Base-by-base conservation (phyloP, 306 rosid genomes). In the Malus asiatica region DNA sequence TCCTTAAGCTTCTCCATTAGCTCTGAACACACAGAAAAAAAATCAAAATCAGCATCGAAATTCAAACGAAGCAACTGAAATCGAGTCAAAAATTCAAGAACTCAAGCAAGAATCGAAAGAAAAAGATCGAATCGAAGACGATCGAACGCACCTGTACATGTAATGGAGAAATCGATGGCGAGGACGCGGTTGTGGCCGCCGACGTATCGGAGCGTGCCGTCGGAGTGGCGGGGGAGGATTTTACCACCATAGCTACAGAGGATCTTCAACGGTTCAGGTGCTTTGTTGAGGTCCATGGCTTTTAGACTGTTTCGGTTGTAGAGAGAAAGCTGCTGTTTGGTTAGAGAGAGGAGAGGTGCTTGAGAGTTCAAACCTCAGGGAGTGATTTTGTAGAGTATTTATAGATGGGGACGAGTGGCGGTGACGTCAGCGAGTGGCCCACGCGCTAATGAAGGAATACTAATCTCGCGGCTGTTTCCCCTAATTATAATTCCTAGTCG, bases 221-320 rank as follows among this genome's bases (percentile, higher is more conserved):
- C 97, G 62, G 86, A 76, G 44, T 29, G 82, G 23, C 97, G 95
- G 3, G 92, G 99, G 22, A 82, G 90, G 57, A 95, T 95, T 78
- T 82, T 92, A 14, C 99, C 99, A 76, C 92, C 92, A 77, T 95
- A 95, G 86, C 99, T 95, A 65, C 86, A 90, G 58, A 95, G 96
- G 67, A 92, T 79, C 74, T 95, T 95, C 11, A 88, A 55, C 38
- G 80, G 11, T 38, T 83, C 77, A 8, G 77, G 22, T 53, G 27
- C 71, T 66, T 6, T 40, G 69, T n/a, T 35, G 38, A 63, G 72
- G 42, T 55, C 83, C 91, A 85, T 85, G 72, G 7, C 71, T 27
- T 20, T 64, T 11, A 1, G 11, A 27, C 23, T 27, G 60, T 30
- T 25, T 3, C 1, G 73, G 23, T 62, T 30, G 40, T 30, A 30